Conservation (phyloP, 768 basidiomycete species). For the Rubroboletus pulcherrimus region DNA sequence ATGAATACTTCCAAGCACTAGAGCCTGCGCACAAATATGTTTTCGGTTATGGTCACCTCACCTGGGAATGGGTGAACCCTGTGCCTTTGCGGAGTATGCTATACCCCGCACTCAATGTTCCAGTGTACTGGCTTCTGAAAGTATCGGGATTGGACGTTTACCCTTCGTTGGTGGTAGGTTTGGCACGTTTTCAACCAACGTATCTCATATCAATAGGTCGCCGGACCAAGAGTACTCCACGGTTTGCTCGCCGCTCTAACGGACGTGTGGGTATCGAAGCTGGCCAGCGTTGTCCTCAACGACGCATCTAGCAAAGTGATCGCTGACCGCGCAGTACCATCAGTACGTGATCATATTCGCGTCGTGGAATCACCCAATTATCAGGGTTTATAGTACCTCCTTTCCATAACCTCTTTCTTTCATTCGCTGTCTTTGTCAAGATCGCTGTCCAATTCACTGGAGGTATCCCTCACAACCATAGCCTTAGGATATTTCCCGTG, state of each 20-base stretch:
- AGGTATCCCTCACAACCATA: conserved; percentile 77
- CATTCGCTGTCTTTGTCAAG: conserved; percentile 80
- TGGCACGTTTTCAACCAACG: not conserved
- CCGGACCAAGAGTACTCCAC: conserved; percentile 71
- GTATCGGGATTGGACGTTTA: conserved; percentile 47
- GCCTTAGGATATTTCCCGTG: conserved; percentile 81
- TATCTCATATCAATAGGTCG: conserved; percentile 44
- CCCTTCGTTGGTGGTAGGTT: conserved; percentile 59
- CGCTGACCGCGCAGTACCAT: conserved; percentile 39
- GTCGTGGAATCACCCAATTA: not conserved
- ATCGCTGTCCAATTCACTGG: conserved; percentile 89
- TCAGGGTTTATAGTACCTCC: conserved; percentile 50
- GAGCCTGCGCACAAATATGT: conserved; percentile 88
- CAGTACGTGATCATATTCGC: conserved; percentile 47
- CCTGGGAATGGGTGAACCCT: conserved; percentile 90
- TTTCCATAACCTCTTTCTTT: conserved; percentile 86
- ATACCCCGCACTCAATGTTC: conserved; percentile 80
- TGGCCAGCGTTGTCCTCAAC: conserved; percentile 59
- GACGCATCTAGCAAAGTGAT: conserved; percentile 37
- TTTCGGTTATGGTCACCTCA: conserved; percentile 88
- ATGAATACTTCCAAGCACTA: conserved; percentile 93
- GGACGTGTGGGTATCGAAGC: conserved; percentile 67
- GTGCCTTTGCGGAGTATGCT: conserved; percentile 73
- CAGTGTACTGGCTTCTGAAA: conserved; percentile 71
- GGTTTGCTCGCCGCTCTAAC: conserved; percentile 75